A percentile compares a stretch with the other conserved stretches of the same genome.
These are phyloP conservation scores for Tricholoma terreum DNA, from an alignment of 768 basidiomycete genomes.

Conservation along the genomic window DNA sequence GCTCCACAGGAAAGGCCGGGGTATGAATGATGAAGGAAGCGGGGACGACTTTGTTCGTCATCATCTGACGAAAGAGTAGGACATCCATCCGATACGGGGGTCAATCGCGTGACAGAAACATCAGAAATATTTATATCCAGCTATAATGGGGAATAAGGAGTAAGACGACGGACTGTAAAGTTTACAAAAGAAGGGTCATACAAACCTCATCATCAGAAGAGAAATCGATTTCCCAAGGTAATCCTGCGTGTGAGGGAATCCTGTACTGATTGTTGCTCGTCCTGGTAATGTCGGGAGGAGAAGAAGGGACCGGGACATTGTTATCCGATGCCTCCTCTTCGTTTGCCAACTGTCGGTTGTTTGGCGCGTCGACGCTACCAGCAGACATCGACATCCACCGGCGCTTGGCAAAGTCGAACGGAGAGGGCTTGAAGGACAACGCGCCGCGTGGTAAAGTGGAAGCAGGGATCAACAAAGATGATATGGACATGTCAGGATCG, in stretches of 20 bases:
- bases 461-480: constrained; percentile 13
- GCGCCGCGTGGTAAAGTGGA: constrained; percentile 33
- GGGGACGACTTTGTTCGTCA: constrained; percentile 8
- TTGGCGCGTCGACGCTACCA: not conserved
- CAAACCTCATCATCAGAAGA: constrained; percentile 24
- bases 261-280: not conserved
- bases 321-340: not conserved
- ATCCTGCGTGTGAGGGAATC: not conserved
- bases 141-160: not conserved
- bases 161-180: not conserved
- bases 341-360: constrained; percentile 1
- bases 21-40: constrained; percentile 14
- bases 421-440: constrained; percentile 58
- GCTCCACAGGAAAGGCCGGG: constrained; percentile 11
- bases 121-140: not conserved
- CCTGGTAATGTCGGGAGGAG: not conserved
- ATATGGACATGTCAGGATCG: constrained; percentile 7
- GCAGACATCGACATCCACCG: constrained; percentile 50
- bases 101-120: constrained; percentile 7
- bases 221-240: constrained; percentile 1
- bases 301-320: not conserved
- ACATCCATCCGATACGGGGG: constrained; percentile 6
- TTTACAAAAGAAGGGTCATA: not conserved
- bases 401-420: constrained; percentile 59
- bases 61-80: constrained; percentile 13